Evolutionary conservation across 805 yeast species (phyloP).

Genomic region (Suhomyces tanzawaensis): DNA sequence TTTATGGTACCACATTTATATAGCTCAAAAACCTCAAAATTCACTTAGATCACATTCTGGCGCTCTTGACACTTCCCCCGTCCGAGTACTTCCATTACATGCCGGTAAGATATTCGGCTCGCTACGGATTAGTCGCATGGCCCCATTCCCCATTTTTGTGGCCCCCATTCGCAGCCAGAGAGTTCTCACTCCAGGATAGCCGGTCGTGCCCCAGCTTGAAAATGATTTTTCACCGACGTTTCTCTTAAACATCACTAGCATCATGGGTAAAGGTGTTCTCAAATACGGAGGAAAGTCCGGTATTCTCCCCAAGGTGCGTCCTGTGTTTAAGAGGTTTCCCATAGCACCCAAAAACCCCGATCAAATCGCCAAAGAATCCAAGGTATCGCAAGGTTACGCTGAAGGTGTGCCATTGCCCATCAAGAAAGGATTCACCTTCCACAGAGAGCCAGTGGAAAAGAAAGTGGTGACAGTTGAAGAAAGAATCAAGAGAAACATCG

Average conservation of each 20-base stretch:
- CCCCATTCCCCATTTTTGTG: too few species aligned
- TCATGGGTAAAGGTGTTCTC: slow-evolving; percentile 50
- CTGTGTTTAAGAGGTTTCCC: slow-evolving; percentile 65
- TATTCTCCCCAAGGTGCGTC: slow-evolving; percentile 73
- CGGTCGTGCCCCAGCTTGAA: slow-evolving; percentile 4
- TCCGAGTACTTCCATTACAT: too few species aligned
- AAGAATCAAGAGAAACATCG: slow-evolving; percentile 58
- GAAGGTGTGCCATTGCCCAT: slow-evolving; percentile 66
- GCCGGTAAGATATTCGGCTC: too few species aligned
- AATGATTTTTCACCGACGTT: neutral
- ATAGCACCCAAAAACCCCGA: slow-evolving; percentile 48
- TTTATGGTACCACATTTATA: too few species aligned
- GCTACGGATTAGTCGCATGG: too few species aligned
- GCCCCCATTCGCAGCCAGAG: too few species aligned
- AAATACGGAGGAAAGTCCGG: slow-evolving; percentile 72
- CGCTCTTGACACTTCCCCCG: too few species aligned
- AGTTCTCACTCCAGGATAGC: neutral
- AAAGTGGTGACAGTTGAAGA: slow-evolving; percentile 58
- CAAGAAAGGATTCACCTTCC: slow-evolving; percentile 44
- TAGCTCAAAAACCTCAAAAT: too few species aligned
- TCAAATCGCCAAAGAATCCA: slow-evolving; percentile 40
- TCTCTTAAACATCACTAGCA: neutral
- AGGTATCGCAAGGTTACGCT: slow-evolving; percentile 64
- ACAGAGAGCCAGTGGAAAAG: slow-evolving; percentile 53
- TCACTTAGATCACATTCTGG: too few species aligned